Evolutionary conservation across 129 eudicot genomes (phyloP).

Genomic region (Lactuca saligna): DNA sequence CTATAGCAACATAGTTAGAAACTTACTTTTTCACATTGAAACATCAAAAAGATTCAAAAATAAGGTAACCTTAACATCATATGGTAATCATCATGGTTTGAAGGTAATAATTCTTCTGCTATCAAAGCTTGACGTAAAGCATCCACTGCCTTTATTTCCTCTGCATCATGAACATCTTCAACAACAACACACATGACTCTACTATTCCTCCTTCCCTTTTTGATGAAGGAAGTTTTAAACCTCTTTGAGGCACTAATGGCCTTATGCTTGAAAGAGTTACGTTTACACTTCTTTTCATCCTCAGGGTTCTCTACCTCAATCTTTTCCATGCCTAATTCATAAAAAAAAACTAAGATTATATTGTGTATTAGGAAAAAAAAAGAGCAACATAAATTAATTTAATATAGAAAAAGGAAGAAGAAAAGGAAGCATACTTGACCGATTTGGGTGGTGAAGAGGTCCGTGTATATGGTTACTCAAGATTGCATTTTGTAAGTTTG

Average conservation of each 20-base stretch:
- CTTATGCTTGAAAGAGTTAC: conserved; percentile 68
- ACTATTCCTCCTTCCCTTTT: conserved; percentile 75
- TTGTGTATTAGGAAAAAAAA: neutral
- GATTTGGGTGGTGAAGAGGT: conserved; percentile 55
- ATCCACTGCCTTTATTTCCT: conserved; percentile 82
- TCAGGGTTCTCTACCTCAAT: conserved; percentile 57
- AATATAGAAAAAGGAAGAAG: neutral
- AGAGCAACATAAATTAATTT: neutral
- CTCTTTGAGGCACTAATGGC: conserved; percentile 83
- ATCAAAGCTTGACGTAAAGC: conserved; percentile 84
- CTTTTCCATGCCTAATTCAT: conserved; percentile 59
- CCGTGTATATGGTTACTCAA: conserved; percentile 62
- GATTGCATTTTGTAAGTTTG: conserved; percentile 44
- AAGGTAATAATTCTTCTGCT: conserved; percentile 70
- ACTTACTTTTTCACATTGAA: neutral
- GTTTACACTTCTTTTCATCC: conserved; percentile 79
- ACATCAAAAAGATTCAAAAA: neutral
- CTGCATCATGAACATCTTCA: conserved; percentile 89
- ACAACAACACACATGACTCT: conserved; percentile 83
- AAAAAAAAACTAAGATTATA: neutral
- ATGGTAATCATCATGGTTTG: conserved; percentile 88
- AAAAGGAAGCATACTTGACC: conserved; percentile 53
- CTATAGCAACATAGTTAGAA: conserved; percentile 33
- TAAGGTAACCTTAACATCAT: conserved; percentile 63
- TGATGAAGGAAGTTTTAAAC: conserved; percentile 71